Base-by-base conservation (phyloP, 2,329 filamentous ascomycete species). In the Orbilia quercus region DNA sequence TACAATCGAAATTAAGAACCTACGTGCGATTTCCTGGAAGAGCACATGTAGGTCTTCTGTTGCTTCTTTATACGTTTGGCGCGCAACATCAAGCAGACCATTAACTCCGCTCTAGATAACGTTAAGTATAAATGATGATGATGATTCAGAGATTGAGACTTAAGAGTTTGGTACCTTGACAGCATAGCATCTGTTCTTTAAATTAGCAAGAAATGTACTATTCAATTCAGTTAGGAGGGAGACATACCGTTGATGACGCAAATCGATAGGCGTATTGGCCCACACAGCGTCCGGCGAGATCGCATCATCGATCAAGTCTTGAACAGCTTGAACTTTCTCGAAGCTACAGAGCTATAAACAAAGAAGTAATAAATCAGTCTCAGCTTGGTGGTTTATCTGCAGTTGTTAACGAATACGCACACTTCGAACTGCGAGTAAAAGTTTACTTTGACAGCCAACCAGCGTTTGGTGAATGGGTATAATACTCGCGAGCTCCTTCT, bases 51-150 rank as follows among this genome's bases (percentile, higher is more conserved):
- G 87, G 79, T 96, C 91, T 53, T 90, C 86, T 3, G 89, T 95
- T 1, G 90, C 88, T 79, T 98, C 94, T 77, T 95, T 96, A 81
- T 95, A 97, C 0, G 91, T 92, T 77, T 92, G 90, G 3, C 93
- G 87, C 34, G 92, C 91, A 38, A 97, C 90, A 80, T 97, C 94
- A 2, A 98, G 86, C 65, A 97, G 85, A 1, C 91, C 91, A 77
- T 91, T 92, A 44, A 95, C 88, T 0, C 91, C 91, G 48, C 91
- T 88, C 85, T 91, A 76, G n/a, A n/a, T n/a, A n/a, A n/a, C n/a
- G n/a, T n/a, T 6, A 7, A 23, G 5, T 36, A 36, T 47, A 22
- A n/a, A 11, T 45, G 4, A 45, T 20, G n/a, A 7, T 44, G 11
- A 48, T 3, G 22, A 12, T 53, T 14, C 2, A 2, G 25, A 7